Percentiles rank a stretch among this genome's conserved stretches.
Evolutionary conservation across 1,284 basidiomycete species (phyloP).

Genomic region (Veloboletus limbatus): DNA sequence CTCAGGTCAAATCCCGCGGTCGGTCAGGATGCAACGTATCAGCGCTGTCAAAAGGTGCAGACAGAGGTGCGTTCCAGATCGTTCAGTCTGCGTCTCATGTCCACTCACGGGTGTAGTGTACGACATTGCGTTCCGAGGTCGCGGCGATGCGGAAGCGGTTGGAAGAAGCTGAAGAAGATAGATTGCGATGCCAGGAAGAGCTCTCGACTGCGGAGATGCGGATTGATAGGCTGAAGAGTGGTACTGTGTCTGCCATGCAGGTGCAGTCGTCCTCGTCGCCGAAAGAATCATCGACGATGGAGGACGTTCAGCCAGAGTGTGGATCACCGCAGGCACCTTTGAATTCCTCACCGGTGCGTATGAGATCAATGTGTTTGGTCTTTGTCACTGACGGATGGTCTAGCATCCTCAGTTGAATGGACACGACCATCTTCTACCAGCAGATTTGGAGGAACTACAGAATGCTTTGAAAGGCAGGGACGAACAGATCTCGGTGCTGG

Average conservation of each 20-base stretch:
- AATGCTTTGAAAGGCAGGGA: conserved; percentile 40
- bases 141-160: conserved; percentile 58
- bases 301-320: conserved; percentile 31
- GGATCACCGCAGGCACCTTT: conserved; percentile 16
- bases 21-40: conserved; percentile 34
- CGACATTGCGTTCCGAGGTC: conserved; percentile 58
- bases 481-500: conserved; percentile 36
- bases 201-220: conserved; percentile 66
- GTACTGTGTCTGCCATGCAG: conserved; percentile 49
- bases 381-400: conserved; percentile 5
- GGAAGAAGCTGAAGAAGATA: conserved; percentile 52
- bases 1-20: conserved; percentile 41
- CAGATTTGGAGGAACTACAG: conserved; percentile 38
- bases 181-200: conserved; percentile 53
- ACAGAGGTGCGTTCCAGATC: conserved; percentile 49
- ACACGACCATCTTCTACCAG: conserved; percentile 23
- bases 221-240: conserved; percentile 71
- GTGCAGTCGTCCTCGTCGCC: conserved; percentile 32
- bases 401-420: conserved; percentile 29
- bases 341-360: conserved; percentile 62
- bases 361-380: conserved; percentile 31
- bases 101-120: conserved; percentile 42
- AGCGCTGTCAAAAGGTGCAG: conserved; percentile 51
- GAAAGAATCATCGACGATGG: conserved; percentile 45
- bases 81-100: conserved; percentile 4